phyloP scores from a whole-genome alignment of 1,139 yeast species.

The Eremothecium gossypii region DNA sequence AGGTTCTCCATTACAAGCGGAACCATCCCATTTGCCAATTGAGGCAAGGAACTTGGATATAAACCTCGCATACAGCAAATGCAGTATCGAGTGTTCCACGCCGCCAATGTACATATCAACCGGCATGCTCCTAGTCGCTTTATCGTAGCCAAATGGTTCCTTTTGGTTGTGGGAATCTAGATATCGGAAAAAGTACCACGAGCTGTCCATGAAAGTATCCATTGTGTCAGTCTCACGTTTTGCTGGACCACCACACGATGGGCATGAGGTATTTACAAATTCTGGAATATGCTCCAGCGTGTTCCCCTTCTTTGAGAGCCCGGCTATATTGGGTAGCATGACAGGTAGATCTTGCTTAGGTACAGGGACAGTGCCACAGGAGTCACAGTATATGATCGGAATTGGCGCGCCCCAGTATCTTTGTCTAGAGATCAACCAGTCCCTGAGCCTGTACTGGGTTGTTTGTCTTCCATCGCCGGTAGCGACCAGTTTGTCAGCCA shows the following conservation, averaged over 20 bases:
- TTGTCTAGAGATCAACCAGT: slow-evolving; percentile 92
- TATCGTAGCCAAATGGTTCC: slow-evolving; percentile 42
- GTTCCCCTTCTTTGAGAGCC: slow-evolving; percentile 48
- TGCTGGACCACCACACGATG: slow-evolving; percentile 68
- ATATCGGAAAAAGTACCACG: slow-evolving; percentile 90
- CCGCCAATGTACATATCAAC: slow-evolving; percentile 92
- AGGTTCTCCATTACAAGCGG: slow-evolving; percentile 60
- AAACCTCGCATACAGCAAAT: slow-evolving; percentile 76
- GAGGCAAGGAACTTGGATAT: slow-evolving; percentile 67
- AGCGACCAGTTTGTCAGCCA: slow-evolving; percentile 37
- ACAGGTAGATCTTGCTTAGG: slow-evolving; percentile 85
- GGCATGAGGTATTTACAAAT: slow-evolving; percentile 72
- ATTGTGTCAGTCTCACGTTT: slow-evolving; percentile 91
- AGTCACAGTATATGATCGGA: slow-evolving; percentile 78
- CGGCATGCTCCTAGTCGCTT: slow-evolving; percentile 58
- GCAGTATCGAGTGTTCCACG: slow-evolving; percentile 91
- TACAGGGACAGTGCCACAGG: slow-evolving; percentile 85
- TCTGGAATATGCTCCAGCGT: slow-evolving; percentile 61
- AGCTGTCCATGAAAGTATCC: slow-evolving; percentile 97
- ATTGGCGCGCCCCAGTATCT: slow-evolving; percentile 99
- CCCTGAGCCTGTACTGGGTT: slow-evolving; percentile 61
- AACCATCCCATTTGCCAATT: slow-evolving; percentile 51
- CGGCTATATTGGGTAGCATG: slow-evolving; percentile 51
- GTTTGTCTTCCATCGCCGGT: slow-evolving; percentile 38
- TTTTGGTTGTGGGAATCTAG: slow-evolving; percentile 57